These are phyloP conservation scores for Akanthomyces uredinophilus DNA, from an alignment of 2,329 filamentous ascomycete genomes.

Conservation along the genomic window DNA sequence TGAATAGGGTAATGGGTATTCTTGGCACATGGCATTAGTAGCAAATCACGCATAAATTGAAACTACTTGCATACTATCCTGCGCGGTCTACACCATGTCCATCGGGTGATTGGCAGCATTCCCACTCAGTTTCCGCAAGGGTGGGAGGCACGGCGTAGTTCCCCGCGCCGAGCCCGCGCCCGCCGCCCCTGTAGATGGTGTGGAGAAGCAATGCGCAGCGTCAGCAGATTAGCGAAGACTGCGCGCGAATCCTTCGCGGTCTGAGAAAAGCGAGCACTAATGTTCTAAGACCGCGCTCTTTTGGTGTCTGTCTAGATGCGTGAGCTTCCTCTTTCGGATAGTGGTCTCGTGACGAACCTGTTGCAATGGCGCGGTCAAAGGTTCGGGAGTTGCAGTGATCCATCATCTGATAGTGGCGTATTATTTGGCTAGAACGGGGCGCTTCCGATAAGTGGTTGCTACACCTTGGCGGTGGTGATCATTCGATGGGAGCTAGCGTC, in stretches of 20 bases:
- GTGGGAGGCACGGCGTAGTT: not conserved
- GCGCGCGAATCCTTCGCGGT: not conserved
- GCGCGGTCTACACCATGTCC: not conserved
- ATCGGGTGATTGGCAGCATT: not conserved
- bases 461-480: not conserved
- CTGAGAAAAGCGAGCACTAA: not conserved
- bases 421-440: not conserved
- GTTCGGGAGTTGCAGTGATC: not conserved
- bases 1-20: not conserved
- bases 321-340: conserved; percentile 7
- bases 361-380: not conserved
- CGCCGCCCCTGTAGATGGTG: not conserved
- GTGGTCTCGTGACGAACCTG: not conserved
- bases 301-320: not conserved
- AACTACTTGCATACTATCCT: not conserved
- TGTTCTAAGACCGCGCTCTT: not conserved
- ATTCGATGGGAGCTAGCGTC: not conserved
- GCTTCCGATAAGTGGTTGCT: not conserved
- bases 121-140: not conserved
- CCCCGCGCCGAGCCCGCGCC: not conserved
- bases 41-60: not conserved
- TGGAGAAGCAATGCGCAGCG: not conserved
- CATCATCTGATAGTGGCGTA: not conserved
- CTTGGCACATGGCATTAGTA: not conserved
- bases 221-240: not conserved